Evolutionary conservation across 345 rosid species (phyloP), one percentile per base, ranked within the genome.

Genomic region (Aethionema arabicum): DNA sequence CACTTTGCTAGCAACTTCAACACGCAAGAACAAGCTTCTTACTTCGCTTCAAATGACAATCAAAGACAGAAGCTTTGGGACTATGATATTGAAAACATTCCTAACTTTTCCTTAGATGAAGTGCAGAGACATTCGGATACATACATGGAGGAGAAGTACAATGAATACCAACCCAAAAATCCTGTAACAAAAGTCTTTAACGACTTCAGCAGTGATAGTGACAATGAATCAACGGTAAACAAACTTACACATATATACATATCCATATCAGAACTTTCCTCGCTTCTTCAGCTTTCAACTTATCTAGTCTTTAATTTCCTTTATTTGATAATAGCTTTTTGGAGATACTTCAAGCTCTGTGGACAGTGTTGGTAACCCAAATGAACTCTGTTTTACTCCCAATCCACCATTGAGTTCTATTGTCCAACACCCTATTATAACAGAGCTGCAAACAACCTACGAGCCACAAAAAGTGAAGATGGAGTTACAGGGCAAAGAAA

Each of bases 201-300:
- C 1, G 51, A 40, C 61, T 41, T 38, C n/a, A 44, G 61, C 66
- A 31, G 67, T 54, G 73, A 69, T 16, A 4, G 3, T 54, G 73
- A 69, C 44, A 52, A 59, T 52, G 66, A 53, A 56, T 69, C 73
- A 61, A 54, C 11, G 67, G 73, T 69, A 69, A 54, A 5, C 32
- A 31, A 30, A 14, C 45, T 11, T 11, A 4, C 61, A 52, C 35
- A 48, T n/a, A n/a, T 12, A 6, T 21, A 5, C 41, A 37, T 47
- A 47, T 27, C 15, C 15, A 11, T 21, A 21, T 37, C 35, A 43
- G 8, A 27, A 43, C 35, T 44, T 21, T 10, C 44, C n/a, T 67
- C 12, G 4, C 63, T 56, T 51, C 5, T 59, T 38, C 27, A 21
- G 27, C 27, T 60, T 42, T 52, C 39, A 45, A 21, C 48, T 60